Percentiles rank a stretch among this genome's conserved stretches.
Conservation (phyloP, 495 filamentous ascomycete genomes). For the Zalerion maritima region DNA sequence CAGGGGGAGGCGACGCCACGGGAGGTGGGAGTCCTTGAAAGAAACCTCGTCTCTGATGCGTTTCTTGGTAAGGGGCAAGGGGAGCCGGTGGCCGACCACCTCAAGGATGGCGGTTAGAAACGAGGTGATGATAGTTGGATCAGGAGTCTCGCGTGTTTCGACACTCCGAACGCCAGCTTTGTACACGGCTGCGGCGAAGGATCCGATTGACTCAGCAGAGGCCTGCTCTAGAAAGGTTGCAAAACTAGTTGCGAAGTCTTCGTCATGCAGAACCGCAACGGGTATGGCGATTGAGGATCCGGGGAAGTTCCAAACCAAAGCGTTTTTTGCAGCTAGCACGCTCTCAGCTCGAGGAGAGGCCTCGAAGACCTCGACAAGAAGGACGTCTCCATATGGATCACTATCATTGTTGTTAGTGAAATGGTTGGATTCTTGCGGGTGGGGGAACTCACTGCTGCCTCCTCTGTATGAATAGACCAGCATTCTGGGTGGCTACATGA, state of each 20-base stretch:
- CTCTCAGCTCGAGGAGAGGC: slow-evolving; percentile 32
- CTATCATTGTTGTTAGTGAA: slow-evolving; percentile 6
- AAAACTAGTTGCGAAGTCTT: slow-evolving; percentile 31
- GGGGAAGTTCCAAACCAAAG: slow-evolving; percentile 37
- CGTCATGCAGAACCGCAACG: slow-evolving; percentile 24
- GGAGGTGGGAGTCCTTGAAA: slow-evolving; percentile 26
- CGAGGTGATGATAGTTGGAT: slow-evolving; percentile 37
- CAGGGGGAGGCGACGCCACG: slow-evolving; percentile 41
- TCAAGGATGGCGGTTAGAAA: slow-evolving; percentile 43
- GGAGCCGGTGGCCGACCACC: slow-evolving; percentile 25
- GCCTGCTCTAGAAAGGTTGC: slow-evolving; percentile 44
- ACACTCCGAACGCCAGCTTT: slow-evolving; percentile 32
- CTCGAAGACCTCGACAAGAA: slow-evolving; percentile 41
- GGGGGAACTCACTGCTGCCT: slow-evolving; percentile 23
- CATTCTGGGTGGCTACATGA: slow-evolving; percentile 40
- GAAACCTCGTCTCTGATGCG: slow-evolving; percentile 43
- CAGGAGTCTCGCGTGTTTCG: slow-evolving; percentile 41
- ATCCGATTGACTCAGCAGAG: slow-evolving; percentile 37
- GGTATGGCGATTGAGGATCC: slow-evolving; percentile 28
- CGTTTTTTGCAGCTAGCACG: slow-evolving; percentile 29
- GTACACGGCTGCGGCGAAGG: slow-evolving; percentile 30
- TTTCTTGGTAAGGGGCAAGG: slow-evolving; percentile 30
- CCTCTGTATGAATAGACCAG: slow-evolving; percentile 34
- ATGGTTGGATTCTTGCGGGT: slow-evolving; percentile 2
- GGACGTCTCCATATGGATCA: too few relatives aligned